Percentiles rank a stretch among this genome's conserved stretches.
Evolutionary conservation across 2,329 filamentous ascomycete species (phyloP).

Genomic region (Colletotrichum neosansevieriae): DNA sequence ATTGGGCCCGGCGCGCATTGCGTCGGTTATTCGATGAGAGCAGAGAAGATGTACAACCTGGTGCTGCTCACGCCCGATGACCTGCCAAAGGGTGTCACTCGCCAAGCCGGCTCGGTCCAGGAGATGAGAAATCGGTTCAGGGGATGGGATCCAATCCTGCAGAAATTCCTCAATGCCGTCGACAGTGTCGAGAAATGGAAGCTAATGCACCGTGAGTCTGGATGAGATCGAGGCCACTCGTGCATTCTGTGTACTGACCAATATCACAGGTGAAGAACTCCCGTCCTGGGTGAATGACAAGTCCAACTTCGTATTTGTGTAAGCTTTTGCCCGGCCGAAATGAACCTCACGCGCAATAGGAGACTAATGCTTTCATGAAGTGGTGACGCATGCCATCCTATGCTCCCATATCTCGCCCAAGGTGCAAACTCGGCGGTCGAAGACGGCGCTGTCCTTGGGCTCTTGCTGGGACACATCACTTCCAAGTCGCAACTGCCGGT

Average conservation of each 20-base stretch:
- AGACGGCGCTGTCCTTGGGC: conserved; percentile 74
- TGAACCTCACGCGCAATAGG: too few relatives aligned
- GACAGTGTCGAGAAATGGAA: conserved; percentile 77
- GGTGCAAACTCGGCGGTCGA: conserved; percentile 77
- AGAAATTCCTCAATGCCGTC: conserved; percentile 60
- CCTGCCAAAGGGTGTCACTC: conserved; percentile 64
- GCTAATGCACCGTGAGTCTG: conserved; percentile 64
- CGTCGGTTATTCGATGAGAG: conserved; percentile 71
- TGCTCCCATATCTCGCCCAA: conserved; percentile 73
- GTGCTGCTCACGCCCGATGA: conserved; percentile 75
- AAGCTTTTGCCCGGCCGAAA: conserved; percentile 37
- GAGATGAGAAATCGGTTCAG: conserved; percentile 72
- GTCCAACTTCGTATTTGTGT: conserved; percentile 63
- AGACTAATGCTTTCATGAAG: conserved; percentile 39
- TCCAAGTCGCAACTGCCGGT: conserved; percentile 59
- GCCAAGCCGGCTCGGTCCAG: conserved; percentile 64
- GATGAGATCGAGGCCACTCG: conserved; percentile 8
- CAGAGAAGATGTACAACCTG: conserved; percentile 72
- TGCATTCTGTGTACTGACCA: conserved; percentile 19
- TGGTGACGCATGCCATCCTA: conserved; percentile 73
- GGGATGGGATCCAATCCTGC: conserved; percentile 73
- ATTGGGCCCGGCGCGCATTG: conserved; percentile 71
- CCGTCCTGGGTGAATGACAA: conserved; percentile 65
- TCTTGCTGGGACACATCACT: conserved; percentile 64
- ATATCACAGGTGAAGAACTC: conserved; percentile 57